Evolutionary conservation across 1,284 basidiomycete species (phyloP).

Genomic region (Cutaneotrichosporon mucoides): DNA sequence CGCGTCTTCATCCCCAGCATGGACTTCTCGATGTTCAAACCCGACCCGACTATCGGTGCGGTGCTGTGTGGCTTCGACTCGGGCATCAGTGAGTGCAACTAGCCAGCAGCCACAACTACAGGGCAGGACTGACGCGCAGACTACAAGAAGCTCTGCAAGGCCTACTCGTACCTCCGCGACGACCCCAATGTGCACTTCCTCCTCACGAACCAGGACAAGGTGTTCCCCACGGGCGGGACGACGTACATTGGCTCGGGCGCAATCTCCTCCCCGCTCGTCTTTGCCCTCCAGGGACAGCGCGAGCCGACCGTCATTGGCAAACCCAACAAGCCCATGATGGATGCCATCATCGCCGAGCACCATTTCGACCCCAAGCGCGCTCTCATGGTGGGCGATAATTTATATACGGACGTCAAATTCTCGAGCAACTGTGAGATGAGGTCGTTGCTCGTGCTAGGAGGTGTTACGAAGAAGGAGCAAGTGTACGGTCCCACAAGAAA

Average conservation of each 20-base stretch:
- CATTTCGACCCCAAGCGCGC: conserved; percentile 77
- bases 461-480: conserved; percentile 67
- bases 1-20: conserved; percentile 68
- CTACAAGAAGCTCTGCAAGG: conserved; percentile 91
- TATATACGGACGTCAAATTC: conserved; percentile 85
- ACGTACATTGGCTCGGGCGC: conserved; percentile 67
- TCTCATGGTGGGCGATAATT: conserved; percentile 87
- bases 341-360: conserved; percentile 94
- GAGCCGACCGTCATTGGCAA: conserved; percentile 83
- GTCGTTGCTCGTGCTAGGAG: conserved; percentile 90
- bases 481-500: conserved; percentile 63
- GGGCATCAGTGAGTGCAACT: conserved; percentile 39
- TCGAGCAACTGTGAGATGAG: conserved; percentile 78
- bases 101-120: neutral
- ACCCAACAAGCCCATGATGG: conserved; percentile 85
- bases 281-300: conserved; percentile 59
- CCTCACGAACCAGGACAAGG: conserved; percentile 88
- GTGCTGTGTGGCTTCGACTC: conserved; percentile 80
- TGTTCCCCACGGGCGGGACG: conserved; percentile 74
- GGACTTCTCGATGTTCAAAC: conserved; percentile 62
- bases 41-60: conserved; percentile 77
- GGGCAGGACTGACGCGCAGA: conserved; percentile 50
- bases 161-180: conserved; percentile 79
- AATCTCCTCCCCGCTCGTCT: conserved; percentile 75
- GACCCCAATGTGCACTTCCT: conserved; percentile 81